A percentile compares a stretch with the other conserved stretches of the same genome.
phyloP scores from a whole-genome alignment of 148 eudicot genomes.

The Linanthus parryae region DNA sequence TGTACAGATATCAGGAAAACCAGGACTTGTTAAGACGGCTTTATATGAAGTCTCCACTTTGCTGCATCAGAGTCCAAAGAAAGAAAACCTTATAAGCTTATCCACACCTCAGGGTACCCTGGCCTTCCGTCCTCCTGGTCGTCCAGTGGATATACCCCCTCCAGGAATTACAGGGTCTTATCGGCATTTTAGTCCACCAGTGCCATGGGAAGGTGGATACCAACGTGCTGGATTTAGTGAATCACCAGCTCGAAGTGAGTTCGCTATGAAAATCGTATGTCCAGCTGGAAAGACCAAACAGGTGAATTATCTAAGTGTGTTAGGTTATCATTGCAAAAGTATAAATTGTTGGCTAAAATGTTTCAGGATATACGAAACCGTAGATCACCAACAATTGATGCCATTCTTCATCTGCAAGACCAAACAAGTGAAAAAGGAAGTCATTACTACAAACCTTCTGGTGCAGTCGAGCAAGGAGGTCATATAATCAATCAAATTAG shows the following conservation, averaged over 20 bases:
- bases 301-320: too few species aligned
- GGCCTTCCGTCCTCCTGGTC: constrained; percentile 40
- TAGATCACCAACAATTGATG: constrained; percentile 75
- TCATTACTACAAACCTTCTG: constrained; percentile 60
- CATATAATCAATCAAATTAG: constrained; percentile 76
- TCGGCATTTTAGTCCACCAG: constrained; percentile 49
- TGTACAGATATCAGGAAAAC: constrained; percentile 65
- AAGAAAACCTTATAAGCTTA: constrained; percentile 53
- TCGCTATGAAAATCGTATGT: constrained; percentile 65
- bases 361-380: constrained; percentile 48
- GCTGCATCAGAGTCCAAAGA: constrained; percentile 75
- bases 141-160: constrained; percentile 29
- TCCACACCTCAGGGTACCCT: constrained; percentile 29
- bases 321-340: too few species aligned
- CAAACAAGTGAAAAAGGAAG: constrained; percentile 73
- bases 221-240: constrained; percentile 13
- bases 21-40: constrained; percentile 50
- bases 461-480: constrained; percentile 77
- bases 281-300: constrained; percentile 56
- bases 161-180: constrained; percentile 34
- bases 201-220: constrained; percentile 46
- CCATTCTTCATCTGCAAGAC: constrained; percentile 64
- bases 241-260: constrained; percentile 61
- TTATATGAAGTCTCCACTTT: constrained; percentile 60
- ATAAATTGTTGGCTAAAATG: too few species aligned